Evolutionary conservation across 768 basidiomycete genomes (phyloP), one percentile per base, ranked within the genome.

Genomic region (Mycena albidolilacea): DNA sequence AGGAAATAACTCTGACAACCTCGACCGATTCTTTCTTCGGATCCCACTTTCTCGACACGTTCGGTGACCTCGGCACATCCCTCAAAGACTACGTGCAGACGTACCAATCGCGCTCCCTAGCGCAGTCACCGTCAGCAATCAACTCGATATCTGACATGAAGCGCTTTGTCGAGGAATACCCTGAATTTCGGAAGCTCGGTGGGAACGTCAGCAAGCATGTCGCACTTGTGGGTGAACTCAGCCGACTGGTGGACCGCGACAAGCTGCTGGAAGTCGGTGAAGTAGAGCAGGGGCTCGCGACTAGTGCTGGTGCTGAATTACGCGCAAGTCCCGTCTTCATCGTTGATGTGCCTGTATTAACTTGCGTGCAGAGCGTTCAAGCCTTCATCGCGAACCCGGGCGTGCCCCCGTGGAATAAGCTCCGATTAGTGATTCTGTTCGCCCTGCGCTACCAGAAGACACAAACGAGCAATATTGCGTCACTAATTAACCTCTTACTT

Each of bases 171-270:
- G 98, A 99, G 80, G 97, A 98, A 77, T 99, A 97, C 82, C 98
- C 98, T 1, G 98, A 99, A 82, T 98, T 99, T 79, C 88, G 93
- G 76, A 97, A 97, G 80, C 87, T 99, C 39, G 97, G 98, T 1
- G 97, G 97, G 10, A 99, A 99, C 80, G 98, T 99, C 39, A 97
- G 96, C 85, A 99, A 99, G 83, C 98, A 99, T 78, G 98, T 99
- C 23, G 95, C 97, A 8, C 84, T 99, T 30, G 98, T 99, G 0
- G 97, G 98, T 14, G 98, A 99, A 80, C 87, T 99, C 72, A 97
- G 96, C 79, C 87, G 97, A 71, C 83, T 99, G 58, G 96, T 99
- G 17, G 94, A 91, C 64, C 85, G 91, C 71, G 93, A 97, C 78
- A 95, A 93, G 78, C 84, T 99, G 57, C 84, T 99, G 68, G 95